Base-by-base conservation (phyloP, 441 rosid genomes). In the Melastoma candidum region DNA sequence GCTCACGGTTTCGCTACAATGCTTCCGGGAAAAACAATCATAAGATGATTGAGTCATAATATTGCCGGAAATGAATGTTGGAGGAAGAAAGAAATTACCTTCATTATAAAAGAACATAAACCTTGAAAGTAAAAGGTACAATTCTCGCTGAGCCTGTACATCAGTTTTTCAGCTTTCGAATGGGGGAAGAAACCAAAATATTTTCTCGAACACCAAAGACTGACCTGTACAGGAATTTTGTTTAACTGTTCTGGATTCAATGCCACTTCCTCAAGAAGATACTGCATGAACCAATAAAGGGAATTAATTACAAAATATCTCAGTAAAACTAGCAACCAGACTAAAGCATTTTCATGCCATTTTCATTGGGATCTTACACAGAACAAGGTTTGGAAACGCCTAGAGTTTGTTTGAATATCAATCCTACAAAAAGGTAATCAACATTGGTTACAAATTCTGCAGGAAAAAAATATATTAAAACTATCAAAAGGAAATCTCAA, bases 191-290 rank as follows among this genome's bases (percentile, higher is more conserved):
- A 44, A 22, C 22, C 22, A 17, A 17, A 44, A 25, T 6, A 36
- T 3, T 1, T 13, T 44, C n/a, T 11, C 56, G 4, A 11, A 47
- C 44, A 54, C 32, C 7, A 39, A 49, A 48, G 65, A 51, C 58
- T 57, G 22, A 89, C 99, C 96, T 89, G 97, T 49, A 77, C 68
- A 12, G 96, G 89, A 68, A 89, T 89, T 66, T 75, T 87, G 56
- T 74, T 84, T 63, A 89, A 59, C 56, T 71, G 79, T 9, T 25
- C 51, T 2, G 79, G 78, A 70, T 73, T 82, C 71, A 89, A 63
- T 9, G 93, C 89, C 64, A 90, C 96, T 73, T 87, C 90, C 63
- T 84, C 89, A 22, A 89, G 93, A 59, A 93, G 95, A 68, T 89
- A 89, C 99, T 93, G 70, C 56, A 47, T 13, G 67, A 46, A 49